Base-by-base conservation (phyloP, 83 land plant species). In the Isoetes engelmannii region DNA sequence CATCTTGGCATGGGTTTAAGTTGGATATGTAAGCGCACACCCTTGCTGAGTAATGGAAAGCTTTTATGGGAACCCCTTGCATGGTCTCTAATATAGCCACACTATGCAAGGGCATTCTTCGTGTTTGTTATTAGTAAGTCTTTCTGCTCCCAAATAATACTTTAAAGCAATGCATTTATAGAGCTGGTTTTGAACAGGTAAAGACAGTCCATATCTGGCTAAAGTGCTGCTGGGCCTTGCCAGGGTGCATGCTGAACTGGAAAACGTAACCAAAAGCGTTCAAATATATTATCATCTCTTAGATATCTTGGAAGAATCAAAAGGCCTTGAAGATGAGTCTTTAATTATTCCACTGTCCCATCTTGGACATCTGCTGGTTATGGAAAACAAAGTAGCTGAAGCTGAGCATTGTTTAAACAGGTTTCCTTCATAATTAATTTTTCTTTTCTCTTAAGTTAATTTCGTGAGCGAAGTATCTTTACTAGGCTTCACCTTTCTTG, bases 201-300 rank as follows among this genome's bases (percentile, higher is more conserved):
- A 75, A 12, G 61, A 76, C 19, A 87, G 78, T 64, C 82, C 76
- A 7, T 73, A 76, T 65, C 86, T 90, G 44, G 67, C 80, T 18
- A 78, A 75, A 57, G 69, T 82, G 21, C 76, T 87, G 47, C 28
- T 90, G 77, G 85, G 92, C 50, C 64, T 80, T 70, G 96, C 87
- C 41, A 80, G 71, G 57, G 79, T 68, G 44, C 81, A 74, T 50
- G 73, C 63, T 49, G 71, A 53, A 5, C 48, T 57, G 61, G 84
- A 82, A 57, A 80, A 72, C 63, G 69, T 71, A 5, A 46, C 69
- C 56, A 74, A 82, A 72, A 85, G 89, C 61, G 75, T 85, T 8
- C 83, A 79, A 48, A 48, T 67, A 48, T 90, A 85, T 72, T 55
- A 78, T n/a, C 80, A 56, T 47, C 82, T 74, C 13, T 59, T 90